Evolutionary conservation across 371 early-diverging fungal species (phyloP).

Genomic region (Mortierella sp.): DNA sequence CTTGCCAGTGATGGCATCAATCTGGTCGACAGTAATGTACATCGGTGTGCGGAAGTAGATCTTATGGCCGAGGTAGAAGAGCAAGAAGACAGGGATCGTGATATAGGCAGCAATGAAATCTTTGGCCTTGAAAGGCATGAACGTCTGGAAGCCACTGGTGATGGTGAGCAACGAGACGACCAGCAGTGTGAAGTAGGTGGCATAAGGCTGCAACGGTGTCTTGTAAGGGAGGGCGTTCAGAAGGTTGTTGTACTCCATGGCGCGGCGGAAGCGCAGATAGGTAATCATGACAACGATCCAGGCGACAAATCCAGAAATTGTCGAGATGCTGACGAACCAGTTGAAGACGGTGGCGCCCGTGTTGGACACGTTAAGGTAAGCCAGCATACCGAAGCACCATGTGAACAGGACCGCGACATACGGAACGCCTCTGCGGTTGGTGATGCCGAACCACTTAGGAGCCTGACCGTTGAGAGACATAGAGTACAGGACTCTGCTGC

Average conservation of each 20-base stretch:
- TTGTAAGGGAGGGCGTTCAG: conserved; percentile 76
- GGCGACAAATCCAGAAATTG: conserved; percentile 82
- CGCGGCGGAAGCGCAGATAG: conserved; percentile 87
- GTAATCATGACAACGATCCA: conserved; percentile 85
- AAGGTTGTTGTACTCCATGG: conserved; percentile 63
- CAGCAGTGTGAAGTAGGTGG: conserved; percentile 73
- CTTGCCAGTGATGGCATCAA: conserved; percentile 31
- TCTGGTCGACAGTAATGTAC: conserved; percentile 30
- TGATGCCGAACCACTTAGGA: conserved; percentile 66
- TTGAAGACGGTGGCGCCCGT: conserved; percentile 81
- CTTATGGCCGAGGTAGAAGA: conserved; percentile 69
- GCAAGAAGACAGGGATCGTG: conserved; percentile 65
- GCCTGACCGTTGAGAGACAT: conserved; percentile 78
- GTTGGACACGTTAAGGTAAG: conserved; percentile 76
- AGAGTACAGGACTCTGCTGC: conserved; percentile 75
- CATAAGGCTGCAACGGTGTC: conserved; percentile 79
- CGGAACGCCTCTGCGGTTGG: conserved; percentile 76
- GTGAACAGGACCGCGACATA: conserved; percentile 70
- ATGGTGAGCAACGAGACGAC: conserved; percentile 71
- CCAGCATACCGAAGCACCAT: conserved; percentile 71
- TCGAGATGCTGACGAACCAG: conserved; percentile 78
- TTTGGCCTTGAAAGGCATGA: conserved; percentile 33
- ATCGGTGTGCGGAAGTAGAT: conserved; percentile 29
- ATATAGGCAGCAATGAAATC: conserved; percentile 64
- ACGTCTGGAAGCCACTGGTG: conserved; percentile 67